Evolutionary conservation across 495 filamentous ascomycete genomes (phyloP).

Genomic region (Acidomyces sp.): DNA sequence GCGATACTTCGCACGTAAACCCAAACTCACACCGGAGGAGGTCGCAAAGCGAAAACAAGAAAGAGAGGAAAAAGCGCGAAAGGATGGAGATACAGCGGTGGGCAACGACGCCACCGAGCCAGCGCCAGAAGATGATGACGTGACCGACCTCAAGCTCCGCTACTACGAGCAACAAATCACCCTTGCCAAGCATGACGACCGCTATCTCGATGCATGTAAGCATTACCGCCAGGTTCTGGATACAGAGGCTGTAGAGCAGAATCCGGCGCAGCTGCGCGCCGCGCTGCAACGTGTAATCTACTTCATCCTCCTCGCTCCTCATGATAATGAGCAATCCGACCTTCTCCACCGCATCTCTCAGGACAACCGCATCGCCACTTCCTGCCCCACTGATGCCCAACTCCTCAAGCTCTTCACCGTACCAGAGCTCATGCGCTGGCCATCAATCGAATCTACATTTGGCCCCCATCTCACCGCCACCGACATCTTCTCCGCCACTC

Average conservation of each 20-base stretch:
- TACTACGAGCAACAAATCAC: slow-evolving; percentile 96
- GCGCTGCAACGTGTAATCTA: slow-evolving; percentile 89
- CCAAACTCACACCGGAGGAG: slow-evolving; percentile 75
- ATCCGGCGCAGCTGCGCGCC: slow-evolving; percentile 67
- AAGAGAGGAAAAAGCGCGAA: slow-evolving; percentile 49
- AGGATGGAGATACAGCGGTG: slow-evolving; percentile 58
- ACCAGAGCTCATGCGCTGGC: slow-evolving; percentile 96
- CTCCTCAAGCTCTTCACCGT: slow-evolving; percentile 89
- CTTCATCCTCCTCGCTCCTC: slow-evolving; percentile 89
- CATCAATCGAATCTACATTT: slow-evolving; percentile 72
- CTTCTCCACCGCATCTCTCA: slow-evolving; percentile 82
- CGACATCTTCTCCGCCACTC: slow-evolving; percentile 55
- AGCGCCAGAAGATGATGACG: slow-evolving; percentile 70
- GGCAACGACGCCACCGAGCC: slow-evolving; percentile 48
- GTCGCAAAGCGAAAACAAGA: slow-evolving; percentile 80
- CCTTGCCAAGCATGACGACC: slow-evolving; percentile 88
- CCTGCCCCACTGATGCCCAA: slow-evolving; percentile 58
- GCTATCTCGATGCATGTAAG: slow-evolving; percentile 94
- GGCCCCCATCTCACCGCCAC: slow-evolving; percentile 79
- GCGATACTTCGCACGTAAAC: slow-evolving; percentile 73
- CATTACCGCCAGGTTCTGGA: slow-evolving; percentile 92
- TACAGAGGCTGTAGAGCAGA: slow-evolving; percentile 84
- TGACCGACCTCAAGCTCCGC: slow-evolving; percentile 87
- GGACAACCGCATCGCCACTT: slow-evolving; percentile 41
- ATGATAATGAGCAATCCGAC: slow-evolving; percentile 98